phyloP scores from a whole-genome alignment of 2,329 filamentous ascomycete genomes.

The Colletotrichum lini region DNA sequence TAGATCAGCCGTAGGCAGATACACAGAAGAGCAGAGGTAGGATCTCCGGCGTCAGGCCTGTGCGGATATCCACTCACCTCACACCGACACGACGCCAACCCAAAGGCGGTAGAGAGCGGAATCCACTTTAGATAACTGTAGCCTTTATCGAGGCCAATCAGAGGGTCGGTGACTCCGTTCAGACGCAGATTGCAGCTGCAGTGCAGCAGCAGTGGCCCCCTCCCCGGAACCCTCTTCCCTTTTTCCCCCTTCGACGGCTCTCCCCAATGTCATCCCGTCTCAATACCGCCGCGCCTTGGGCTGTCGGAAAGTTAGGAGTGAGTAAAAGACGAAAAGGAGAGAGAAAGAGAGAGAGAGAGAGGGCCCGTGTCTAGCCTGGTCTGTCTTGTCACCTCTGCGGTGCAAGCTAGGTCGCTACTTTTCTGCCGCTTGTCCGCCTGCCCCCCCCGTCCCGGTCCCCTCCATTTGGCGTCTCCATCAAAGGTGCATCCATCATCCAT shows the following conservation, averaged over 20 bases:
- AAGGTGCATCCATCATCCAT: conserved; percentile 32
- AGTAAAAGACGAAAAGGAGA: not conserved
- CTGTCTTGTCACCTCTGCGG: not conserved
- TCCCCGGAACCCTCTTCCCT: not conserved
- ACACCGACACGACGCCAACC: conserved; percentile 22
- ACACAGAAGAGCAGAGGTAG: not conserved
- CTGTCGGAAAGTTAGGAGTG: conserved; percentile 1
- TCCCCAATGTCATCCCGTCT: conserved; percentile 6
- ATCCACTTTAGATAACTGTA: not conserved
- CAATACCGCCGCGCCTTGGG: not conserved
- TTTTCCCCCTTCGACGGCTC: conserved; percentile 5
- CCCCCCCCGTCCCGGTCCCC: conserved; percentile 13
- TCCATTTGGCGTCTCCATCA: conserved; percentile 4
- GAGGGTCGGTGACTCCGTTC: not conserved
- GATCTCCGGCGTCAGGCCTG: conserved; percentile 18
- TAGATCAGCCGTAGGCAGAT: not conserved
- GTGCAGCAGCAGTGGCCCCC: not conserved
- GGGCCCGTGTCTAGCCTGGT: not conserved
- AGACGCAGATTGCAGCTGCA: not conserved
- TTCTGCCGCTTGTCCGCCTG: not conserved
- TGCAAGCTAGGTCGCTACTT: conserved; percentile 1
- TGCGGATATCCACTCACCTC: conserved; percentile 24
- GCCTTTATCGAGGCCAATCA: conserved; percentile 26
- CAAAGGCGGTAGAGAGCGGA: not conserved
- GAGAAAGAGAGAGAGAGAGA: not conserved